Conservation (phyloP, 441 rosid genomes). For the Brassica hybrid region DNA sequence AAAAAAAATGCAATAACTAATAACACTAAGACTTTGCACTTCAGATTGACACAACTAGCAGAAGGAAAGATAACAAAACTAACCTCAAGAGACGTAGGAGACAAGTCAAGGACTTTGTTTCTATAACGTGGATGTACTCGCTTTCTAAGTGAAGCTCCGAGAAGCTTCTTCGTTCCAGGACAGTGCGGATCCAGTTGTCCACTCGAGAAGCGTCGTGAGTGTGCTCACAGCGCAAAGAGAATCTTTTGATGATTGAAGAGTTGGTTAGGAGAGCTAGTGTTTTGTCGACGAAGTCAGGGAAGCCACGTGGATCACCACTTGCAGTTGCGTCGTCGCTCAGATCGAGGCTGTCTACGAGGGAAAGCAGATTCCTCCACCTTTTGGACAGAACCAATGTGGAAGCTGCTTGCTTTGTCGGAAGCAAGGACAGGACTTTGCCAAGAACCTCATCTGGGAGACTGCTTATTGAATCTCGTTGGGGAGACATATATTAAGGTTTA, state of each 20-base stretch:
- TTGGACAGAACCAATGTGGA: slow-evolving; percentile 7
- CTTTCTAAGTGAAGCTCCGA: slow-evolving; percentile 6
- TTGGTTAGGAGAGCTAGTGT: not conserved
- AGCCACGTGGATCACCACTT: not conserved
- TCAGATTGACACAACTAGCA: not conserved
- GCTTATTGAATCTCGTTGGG: not conserved
- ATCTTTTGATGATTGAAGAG: not conserved
- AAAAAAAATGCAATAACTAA: not conserved
- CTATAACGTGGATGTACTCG: too few species aligned
- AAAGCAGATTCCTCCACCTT: slow-evolving; percentile 2
- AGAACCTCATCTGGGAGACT: slow-evolving; percentile 7
- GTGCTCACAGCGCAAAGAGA: not conserved
- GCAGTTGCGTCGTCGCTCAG: not conserved
- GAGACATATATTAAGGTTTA: not conserved
- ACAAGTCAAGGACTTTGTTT: not conserved
- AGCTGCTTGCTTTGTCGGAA: not conserved
- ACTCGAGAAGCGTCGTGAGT: not conserved
- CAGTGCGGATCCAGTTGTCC: slow-evolving; percentile 4
- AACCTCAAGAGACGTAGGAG: slow-evolving; percentile 6
- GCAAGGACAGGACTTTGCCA: not conserved
- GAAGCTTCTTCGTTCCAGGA: not conserved
- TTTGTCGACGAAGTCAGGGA: slow-evolving; percentile 3
- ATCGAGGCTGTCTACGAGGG: not conserved
- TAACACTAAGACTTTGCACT: not conserved
- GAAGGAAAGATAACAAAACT: not conserved